Conservation (phyloP, 495 filamentous ascomycete genomes). For the Margaritispora aquatica region DNA sequence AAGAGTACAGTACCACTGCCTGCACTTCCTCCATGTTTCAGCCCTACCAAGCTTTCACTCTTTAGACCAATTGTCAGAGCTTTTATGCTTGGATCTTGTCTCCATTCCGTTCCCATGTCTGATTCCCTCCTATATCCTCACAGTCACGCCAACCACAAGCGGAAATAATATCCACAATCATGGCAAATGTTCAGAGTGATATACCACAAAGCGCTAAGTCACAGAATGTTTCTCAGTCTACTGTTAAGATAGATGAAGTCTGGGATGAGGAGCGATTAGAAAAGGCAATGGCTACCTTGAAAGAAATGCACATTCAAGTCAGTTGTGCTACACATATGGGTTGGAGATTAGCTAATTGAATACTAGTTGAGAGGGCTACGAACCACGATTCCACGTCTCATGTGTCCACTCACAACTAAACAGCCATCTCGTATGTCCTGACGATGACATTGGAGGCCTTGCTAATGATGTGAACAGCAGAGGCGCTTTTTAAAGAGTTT, state of each 20-base stretch:
- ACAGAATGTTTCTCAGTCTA: neutral
- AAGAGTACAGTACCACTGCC: no score
- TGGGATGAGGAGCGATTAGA: conserved; percentile 26
- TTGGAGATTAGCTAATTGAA: neutral
- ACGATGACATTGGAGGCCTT: neutral
- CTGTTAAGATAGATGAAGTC: conserved; percentile 8
- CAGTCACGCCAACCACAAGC: neutral
- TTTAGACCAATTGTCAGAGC: neutral
- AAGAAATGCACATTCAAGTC: conserved; percentile 28
- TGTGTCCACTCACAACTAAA: conserved; percentile 34
- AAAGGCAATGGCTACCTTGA: conserved; percentile 18
- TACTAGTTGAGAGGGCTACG: conserved; percentile 35
- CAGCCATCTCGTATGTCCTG: conserved; percentile 31
- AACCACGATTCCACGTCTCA: conserved; percentile 39
- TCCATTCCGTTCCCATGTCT: no score
- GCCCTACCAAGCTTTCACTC: neutral
- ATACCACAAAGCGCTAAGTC: neutral
- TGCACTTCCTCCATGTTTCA: neutral
- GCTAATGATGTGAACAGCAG: conserved; percentile 26
- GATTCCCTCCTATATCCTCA: neutral
- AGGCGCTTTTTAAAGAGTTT: conserved; percentile 32
- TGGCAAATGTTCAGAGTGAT: neutral
- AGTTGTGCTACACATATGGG: neutral
- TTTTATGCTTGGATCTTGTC: no score
- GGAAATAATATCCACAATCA: no score